Evolutionary conservation across 768 basidiomycete genomes (phyloP).

Genomic region (Gloeopeniophorella convolvens): DNA sequence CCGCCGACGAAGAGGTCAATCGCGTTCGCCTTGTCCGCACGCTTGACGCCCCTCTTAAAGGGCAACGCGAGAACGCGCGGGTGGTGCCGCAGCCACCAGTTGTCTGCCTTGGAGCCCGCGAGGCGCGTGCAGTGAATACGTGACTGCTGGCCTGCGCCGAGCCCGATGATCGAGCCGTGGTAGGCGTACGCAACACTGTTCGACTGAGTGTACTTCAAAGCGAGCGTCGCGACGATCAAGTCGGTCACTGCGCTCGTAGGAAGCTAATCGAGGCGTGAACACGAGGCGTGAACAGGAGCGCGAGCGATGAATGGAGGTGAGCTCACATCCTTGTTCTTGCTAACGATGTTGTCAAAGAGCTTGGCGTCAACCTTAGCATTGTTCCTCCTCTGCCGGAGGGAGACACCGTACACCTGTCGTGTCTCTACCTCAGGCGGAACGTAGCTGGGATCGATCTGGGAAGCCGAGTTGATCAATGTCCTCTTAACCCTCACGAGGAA

Average conservation of each 20-base stretch:
- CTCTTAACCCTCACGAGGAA: background rate
- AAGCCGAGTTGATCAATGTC: background rate
- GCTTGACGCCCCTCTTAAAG: constrained; percentile 96
- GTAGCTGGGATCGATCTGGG: constrained; percentile 83
- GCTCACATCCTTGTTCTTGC: constrained; percentile 75
- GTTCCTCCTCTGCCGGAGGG: constrained; percentile 86
- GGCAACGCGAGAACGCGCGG: constrained; percentile 86
- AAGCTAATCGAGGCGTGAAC: too few relatives aligned
- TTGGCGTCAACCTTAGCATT: constrained; percentile 76
- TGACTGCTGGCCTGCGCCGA: constrained; percentile 97
- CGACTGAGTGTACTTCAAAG: constrained; percentile 98
- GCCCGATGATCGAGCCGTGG: constrained; percentile 87
- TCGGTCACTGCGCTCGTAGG: constrained; percentile 76
- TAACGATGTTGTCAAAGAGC: constrained; percentile 85
- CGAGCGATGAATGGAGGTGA: background rate
- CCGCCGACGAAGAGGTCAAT: constrained; percentile 95
- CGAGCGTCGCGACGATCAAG: constrained; percentile 91
- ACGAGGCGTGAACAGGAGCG: background rate
- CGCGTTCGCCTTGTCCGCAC: constrained; percentile 97
- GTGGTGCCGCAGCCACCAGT: constrained; percentile 99
- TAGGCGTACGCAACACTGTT: constrained; percentile 97
- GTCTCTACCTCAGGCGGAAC: constrained; percentile 78
- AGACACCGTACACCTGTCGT: constrained; percentile 91
- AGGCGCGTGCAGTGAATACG: constrained; percentile 99
- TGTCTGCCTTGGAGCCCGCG: constrained; percentile 95